A percentile compares a stretch with the other conserved stretches of the same genome.
Evolutionary conservation across 176 grass and related monocot genomes (phyloP).

Genomic region (Oryza longistaminata): DNA sequence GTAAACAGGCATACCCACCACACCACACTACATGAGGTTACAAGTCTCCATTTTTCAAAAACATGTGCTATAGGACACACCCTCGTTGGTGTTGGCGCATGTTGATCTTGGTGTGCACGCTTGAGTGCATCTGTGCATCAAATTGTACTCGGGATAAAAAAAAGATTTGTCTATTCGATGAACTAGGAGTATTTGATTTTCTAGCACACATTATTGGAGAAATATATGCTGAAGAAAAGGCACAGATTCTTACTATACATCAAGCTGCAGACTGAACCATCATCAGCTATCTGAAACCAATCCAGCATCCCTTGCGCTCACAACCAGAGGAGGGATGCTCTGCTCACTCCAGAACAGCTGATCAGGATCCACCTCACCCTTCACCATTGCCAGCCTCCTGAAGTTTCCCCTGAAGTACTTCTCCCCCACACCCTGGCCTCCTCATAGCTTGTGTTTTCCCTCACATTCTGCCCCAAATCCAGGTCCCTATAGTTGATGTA

Average conservation of each 20-base stretch:
- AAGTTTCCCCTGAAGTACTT: slow-evolving; percentile 73
- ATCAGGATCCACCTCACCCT: slow-evolving; percentile 63
- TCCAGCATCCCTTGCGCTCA: neutral
- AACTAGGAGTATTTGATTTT: no score
- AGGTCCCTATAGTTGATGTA: slow-evolving; percentile 84
- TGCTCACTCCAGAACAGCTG: slow-evolving; percentile 91
- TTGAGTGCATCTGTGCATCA: no score
- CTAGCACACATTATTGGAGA: neutral
- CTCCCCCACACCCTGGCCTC: slow-evolving; percentile 55
- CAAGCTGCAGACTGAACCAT: neutral
- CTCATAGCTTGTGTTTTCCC: slow-evolving; percentile 40
- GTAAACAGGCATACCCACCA: no score
- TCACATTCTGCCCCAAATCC: slow-evolving; percentile 64
- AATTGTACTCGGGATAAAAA: no score
- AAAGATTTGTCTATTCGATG: no score
- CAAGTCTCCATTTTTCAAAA: no score
- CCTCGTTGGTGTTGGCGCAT: no score
- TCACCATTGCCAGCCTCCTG: slow-evolving; percentile 63
- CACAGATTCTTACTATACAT: neutral
- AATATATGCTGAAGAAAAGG: neutral
- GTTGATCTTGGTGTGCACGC: no score
- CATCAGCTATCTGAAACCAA: slow-evolving; percentile 9
- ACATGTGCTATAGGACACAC: no score
- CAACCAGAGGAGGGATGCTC: slow-evolving; percentile 65
- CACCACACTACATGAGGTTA: no score